phyloP scores from a whole-genome alignment of 2,329 filamentous ascomycete species.

The Botrytis medusae region DNA sequence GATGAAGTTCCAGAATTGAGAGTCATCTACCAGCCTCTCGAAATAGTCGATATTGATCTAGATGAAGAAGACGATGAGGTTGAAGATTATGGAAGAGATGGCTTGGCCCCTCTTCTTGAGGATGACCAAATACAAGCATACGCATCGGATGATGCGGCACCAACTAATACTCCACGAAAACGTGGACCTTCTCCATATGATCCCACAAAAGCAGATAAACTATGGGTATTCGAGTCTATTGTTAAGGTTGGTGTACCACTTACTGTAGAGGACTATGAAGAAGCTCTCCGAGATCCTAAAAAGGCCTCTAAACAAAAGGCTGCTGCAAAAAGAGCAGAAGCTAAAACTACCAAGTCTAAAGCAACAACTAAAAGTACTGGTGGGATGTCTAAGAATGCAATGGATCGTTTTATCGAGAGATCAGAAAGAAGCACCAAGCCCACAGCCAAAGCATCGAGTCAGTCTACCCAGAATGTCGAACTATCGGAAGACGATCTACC shows the following conservation, averaged over 20 bases:
- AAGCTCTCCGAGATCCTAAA: constrained; percentile 35
- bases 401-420: constrained; percentile 40
- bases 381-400: constrained; percentile 38
- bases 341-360: constrained; percentile 10
- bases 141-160: constrained; percentile 31
- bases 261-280: constrained; percentile 65
- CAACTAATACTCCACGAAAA: constrained; percentile 35
- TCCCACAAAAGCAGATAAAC: constrained; percentile 61
- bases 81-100: constrained; percentile 49
- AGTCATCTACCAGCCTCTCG: constrained; percentile 71
- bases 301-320: constrained; percentile 32
- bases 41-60: constrained; percentile 76
- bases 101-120: constrained; percentile 57
- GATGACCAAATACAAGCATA: constrained; percentile 59
- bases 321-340: constrained; percentile 31
- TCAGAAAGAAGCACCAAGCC: constrained; percentile 32
- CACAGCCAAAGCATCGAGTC: constrained; percentile 16
- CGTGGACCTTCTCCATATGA: constrained; percentile 55
- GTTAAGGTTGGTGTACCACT: constrained; percentile 64
- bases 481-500: constrained; percentile 23
- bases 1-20: constrained; percentile 77
- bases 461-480: neutral
- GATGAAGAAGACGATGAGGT: constrained; percentile 59
- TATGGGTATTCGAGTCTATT: constrained; percentile 68
- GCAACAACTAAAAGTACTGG: constrained; percentile 28